phyloP scores from a whole-genome alignment of 306 rosid species.

The Oxytropis ochrocephala region DNA sequence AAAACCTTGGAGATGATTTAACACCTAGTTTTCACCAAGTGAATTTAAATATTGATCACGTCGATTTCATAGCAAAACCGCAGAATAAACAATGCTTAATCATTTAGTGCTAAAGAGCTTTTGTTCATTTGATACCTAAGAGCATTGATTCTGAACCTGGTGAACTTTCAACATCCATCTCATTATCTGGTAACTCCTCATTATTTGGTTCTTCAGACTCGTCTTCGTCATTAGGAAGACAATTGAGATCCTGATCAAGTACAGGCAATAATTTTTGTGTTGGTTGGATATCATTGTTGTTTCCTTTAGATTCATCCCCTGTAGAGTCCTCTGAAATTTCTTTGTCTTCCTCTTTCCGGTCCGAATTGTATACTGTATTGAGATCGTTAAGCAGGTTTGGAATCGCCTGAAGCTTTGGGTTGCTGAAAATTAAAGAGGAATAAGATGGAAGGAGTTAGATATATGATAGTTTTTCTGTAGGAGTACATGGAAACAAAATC shows the following conservation, averaged over 20 bases:
- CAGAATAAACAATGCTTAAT: not conserved
- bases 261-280: conserved; percentile 28
- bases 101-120: conserved; percentile 2
- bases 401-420: conserved; percentile 49
- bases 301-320: conserved; percentile 24
- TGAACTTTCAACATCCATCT: conserved; percentile 29
- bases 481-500: conserved; percentile 1
- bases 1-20: not conserved
- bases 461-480: not conserved
- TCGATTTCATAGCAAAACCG: conserved; percentile 8
- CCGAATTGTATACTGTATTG: conserved; percentile 28
- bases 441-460: conserved; percentile 8
- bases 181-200: conserved; percentile 23
- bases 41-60: conserved; percentile 1
- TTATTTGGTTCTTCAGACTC: conserved; percentile 14
- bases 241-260: conserved; percentile 69
- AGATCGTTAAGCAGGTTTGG: conserved; percentile 59
- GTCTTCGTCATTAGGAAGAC: conserved; percentile 48
- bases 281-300: conserved; percentile 20
- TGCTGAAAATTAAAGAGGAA: conserved; percentile 33
- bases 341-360: conserved; percentile 14
- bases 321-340: conserved; percentile 17
- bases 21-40: not conserved
- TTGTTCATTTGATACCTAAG: not conserved
- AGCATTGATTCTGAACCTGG: conserved; percentile 47